phyloP scores from a whole-genome alignment of 2,329 filamentous ascomycete species.

The Mariannaea sp. region DNA sequence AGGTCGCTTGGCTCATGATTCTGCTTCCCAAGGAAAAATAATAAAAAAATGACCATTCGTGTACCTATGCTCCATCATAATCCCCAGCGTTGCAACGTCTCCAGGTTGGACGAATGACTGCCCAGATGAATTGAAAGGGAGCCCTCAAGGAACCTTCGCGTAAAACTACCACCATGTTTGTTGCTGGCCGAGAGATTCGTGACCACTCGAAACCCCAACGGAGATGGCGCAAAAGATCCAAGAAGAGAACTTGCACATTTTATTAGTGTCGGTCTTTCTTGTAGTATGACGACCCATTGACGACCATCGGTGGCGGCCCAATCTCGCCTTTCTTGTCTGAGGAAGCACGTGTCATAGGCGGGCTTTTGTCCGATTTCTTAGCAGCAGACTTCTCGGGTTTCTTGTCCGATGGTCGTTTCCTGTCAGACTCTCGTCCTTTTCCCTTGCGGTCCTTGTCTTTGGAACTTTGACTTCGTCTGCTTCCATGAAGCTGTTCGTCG shows the following conservation, averaged over 20 bases:
- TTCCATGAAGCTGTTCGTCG: neutral
- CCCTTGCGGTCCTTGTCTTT: constrained; percentile 26
- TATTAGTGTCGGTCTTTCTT: constrained; percentile 8
- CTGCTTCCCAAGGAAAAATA: too few species aligned
- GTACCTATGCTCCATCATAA: too few species aligned
- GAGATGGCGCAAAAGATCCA: neutral
- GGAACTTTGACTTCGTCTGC: constrained; percentile 17
- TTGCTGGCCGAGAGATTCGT: too few species aligned
- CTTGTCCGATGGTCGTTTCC: constrained; percentile 17
- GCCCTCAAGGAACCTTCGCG: too few species aligned
- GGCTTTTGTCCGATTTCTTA: constrained; percentile 10
- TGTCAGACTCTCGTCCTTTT: neutral
- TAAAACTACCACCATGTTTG: too few species aligned
- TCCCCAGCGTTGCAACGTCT: too few species aligned
- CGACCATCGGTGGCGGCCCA: constrained; percentile 24
- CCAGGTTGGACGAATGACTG: too few species aligned
- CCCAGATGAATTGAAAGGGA: too few species aligned
- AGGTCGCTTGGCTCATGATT: too few species aligned
- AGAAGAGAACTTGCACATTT: too few species aligned
- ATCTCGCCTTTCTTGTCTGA: constrained; percentile 14
- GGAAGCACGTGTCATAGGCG: neutral
- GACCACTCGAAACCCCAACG: neutral
- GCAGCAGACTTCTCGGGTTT: constrained; percentile 15
- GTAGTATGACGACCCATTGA: constrained; percentile 26
- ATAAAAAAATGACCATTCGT: too few species aligned